Conservation (phyloP, 2,329 filamentous ascomycete species). For the Pseudogymnoascus verrucosus region DNA sequence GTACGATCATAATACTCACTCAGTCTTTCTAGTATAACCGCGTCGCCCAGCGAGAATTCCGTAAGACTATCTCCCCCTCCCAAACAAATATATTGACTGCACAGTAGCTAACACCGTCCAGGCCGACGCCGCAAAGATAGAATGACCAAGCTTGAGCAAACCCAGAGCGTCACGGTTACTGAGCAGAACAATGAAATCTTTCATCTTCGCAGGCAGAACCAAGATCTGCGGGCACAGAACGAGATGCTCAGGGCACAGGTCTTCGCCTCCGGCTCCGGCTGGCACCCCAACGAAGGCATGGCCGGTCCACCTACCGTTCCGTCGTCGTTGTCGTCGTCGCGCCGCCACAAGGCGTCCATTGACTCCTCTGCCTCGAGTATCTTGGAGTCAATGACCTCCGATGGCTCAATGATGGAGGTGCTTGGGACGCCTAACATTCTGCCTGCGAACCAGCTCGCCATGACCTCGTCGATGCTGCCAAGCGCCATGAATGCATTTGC, state of each 20-base stretch:
- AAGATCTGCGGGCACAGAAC: constrained; percentile 33
- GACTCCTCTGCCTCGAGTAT: constrained; percentile 12
- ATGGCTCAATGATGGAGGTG: background rate
- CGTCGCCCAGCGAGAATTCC: constrained; percentile 37
- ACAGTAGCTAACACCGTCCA: constrained; percentile 15
- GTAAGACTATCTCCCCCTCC: constrained; percentile 25
- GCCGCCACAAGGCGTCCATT: constrained; percentile 18
- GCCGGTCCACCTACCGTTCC: constrained; percentile 22
- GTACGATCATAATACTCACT: background rate
- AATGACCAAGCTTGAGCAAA: constrained; percentile 35
- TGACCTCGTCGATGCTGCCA: constrained; percentile 27
- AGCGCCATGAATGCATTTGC: constrained; percentile 25
- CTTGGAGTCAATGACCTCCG: background rate
- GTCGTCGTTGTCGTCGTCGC: constrained; percentile 20
- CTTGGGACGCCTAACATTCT: constrained; percentile 21
- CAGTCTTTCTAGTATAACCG: constrained; percentile 29
- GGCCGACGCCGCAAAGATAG: constrained; percentile 37
- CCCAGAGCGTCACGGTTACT: constrained; percentile 32
- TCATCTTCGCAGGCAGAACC: constrained; percentile 32
- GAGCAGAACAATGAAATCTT: constrained; percentile 35
- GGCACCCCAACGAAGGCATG: background rate
- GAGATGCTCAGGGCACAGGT: constrained; percentile 30
- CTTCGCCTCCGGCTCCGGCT: constrained; percentile 27
- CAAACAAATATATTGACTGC: constrained; percentile 14
- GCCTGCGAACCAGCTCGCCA: constrained; percentile 25